Percentiles rank a stretch among this genome's conserved stretches.
Evolutionary conservation across 108 stramenopile species (phyloP).

Genomic region (Discostella pseudostelligera): DNA sequence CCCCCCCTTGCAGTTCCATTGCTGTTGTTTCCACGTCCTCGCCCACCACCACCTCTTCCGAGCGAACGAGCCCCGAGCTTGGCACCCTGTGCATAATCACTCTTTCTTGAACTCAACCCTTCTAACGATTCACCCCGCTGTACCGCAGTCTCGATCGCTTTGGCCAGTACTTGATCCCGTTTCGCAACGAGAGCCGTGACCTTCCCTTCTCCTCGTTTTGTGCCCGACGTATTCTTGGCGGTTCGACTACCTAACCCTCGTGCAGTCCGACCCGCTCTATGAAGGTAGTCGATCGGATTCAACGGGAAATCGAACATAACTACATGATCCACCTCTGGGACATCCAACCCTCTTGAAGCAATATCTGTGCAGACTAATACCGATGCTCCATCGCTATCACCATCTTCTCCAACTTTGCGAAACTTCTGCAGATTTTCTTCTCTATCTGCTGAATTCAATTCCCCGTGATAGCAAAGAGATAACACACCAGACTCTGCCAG

Average conservation of each 20-base stretch:
- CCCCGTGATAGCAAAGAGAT: slow-evolving; percentile 84
- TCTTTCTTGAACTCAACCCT: slow-evolving; percentile 76
- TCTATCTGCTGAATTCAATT: slow-evolving; percentile 76
- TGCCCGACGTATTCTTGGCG: slow-evolving; percentile 2
- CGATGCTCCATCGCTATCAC: slow-evolving; percentile 40
- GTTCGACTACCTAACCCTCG: slow-evolving; percentile 50
- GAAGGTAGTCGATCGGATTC: slow-evolving; percentile 92
- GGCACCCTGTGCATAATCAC: slow-evolving; percentile 70
- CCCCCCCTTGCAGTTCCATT: slow-evolving; percentile 10
- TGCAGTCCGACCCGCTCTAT: slow-evolving; percentile 91
- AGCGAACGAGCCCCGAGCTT: slow-evolving; percentile 33
- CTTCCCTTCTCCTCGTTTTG: slow-evolving; percentile 56
- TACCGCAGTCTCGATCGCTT: slow-evolving; percentile 82
- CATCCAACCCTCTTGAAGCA: slow-evolving; percentile 93
- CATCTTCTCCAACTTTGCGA: slow-evolving; percentile 43
- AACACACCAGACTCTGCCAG: slow-evolving; percentile 73
- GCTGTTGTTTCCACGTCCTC: slow-evolving; percentile 5
- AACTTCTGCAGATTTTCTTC: slow-evolving; percentile 62
- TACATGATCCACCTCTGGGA: slow-evolving; percentile 88
- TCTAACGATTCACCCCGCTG: slow-evolving; percentile 78
- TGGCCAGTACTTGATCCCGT: slow-evolving; percentile 83
- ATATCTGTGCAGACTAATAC: slow-evolving; percentile 95
- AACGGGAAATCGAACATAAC: slow-evolving; percentile 93
- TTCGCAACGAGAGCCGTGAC: slow-evolving; percentile 88
- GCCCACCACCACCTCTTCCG: slow-evolving; percentile 14